A percentile compares a stretch with the other conserved stretches of the same genome.
Conservation (phyloP, 2,329 filamentous ascomycete genomes). For the Pseudogymnoascus sp. region DNA sequence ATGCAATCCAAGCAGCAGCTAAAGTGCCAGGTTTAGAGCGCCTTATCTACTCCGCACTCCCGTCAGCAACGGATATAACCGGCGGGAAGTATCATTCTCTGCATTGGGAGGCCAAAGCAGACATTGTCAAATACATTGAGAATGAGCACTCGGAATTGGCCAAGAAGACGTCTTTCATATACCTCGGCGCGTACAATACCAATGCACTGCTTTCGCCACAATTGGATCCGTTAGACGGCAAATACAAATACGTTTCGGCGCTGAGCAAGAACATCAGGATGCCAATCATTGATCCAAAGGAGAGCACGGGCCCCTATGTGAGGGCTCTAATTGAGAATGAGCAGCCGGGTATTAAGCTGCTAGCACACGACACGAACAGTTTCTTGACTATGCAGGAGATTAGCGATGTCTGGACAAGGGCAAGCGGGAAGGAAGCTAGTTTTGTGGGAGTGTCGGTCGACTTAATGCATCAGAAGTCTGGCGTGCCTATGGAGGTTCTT, state of each 20-base stretch:
- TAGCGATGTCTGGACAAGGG: slow-evolving; percentile 30
- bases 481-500: slow-evolving; percentile 32
- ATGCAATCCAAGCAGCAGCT: slow-evolving; percentile 25
- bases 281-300: slow-evolving; percentile 34
- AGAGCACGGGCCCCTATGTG: slow-evolving; percentile 38
- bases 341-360: slow-evolving; percentile 32
- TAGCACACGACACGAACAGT: slow-evolving; percentile 35
- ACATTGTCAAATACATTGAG: slow-evolving; percentile 27
- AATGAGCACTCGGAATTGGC: slow-evolving; percentile 22
- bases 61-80: slow-evolving; percentile 17
- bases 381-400: slow-evolving; percentile 30
- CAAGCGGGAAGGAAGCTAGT: slow-evolving; percentile 31
- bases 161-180: slow-evolving; percentile 29
- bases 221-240: slow-evolving; percentile 23
- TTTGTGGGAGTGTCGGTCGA: slow-evolving; percentile 27
- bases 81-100: slow-evolving; percentile 23
- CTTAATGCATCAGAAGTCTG: slow-evolving; percentile 30
- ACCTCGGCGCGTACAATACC: slow-evolving; percentile 19
- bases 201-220: slow-evolving; percentile 17
- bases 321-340: slow-evolving; percentile 36
- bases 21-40: slow-evolving; percentile 26
- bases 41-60: slow-evolving; percentile 22
- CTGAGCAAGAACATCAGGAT: slow-evolving; percentile 23
- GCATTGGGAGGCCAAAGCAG: slow-evolving; percentile 30
- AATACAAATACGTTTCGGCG: slow-evolving; percentile 30